These are phyloP conservation scores for Onygena corvina DNA, from an alignment of 2,329 filamentous ascomycete species.

Conservation along the genomic window DNA sequence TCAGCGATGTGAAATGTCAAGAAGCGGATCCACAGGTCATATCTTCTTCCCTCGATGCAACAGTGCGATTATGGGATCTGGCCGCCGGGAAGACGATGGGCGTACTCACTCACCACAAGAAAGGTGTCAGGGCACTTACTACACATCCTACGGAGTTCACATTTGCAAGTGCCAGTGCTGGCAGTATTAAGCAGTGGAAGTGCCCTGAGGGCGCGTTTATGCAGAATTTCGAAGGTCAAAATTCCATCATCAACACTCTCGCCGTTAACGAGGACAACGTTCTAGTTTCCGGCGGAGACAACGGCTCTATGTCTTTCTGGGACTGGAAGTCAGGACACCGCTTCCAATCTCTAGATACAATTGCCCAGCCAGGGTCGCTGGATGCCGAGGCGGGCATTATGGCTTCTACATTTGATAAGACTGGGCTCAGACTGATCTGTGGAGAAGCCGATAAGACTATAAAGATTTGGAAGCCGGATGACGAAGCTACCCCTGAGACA, in stretches of 20 bases:
- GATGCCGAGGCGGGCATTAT: constrained; percentile 93
- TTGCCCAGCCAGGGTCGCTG: constrained; percentile 83
- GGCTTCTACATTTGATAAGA: constrained; percentile 83
- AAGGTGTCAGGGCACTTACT: constrained; percentile 75
- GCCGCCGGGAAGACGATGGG: constrained; percentile 94
- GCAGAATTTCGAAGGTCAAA: constrained; percentile 97
- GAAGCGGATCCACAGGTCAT: constrained; percentile 95
- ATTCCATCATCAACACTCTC: constrained; percentile 88
- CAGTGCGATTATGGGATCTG: constrained; percentile 86
- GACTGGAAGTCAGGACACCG: constrained; percentile 95
- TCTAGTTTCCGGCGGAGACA: constrained; percentile 87
- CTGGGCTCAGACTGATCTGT: constrained; percentile 76
- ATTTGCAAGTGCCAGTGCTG: constrained; percentile 82
- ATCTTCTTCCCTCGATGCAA: constrained; percentile 80
- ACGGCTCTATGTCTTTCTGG: constrained; percentile 95
- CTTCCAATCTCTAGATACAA: constrained; percentile 81
- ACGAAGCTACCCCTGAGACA: constrained; percentile 76
- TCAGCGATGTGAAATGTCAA: constrained; percentile 81
- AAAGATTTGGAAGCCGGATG: constrained; percentile 95
- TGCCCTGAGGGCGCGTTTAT: constrained; percentile 96
- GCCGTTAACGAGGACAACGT: constrained; percentile 92
- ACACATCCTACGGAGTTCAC: constrained; percentile 89
- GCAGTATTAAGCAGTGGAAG: constrained; percentile 98
- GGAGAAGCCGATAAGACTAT: constrained; percentile 98
- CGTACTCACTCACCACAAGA: constrained; percentile 95